Evolutionary conservation across 2,329 filamentous ascomycete genomes (phyloP).

Genomic region (Aspergillus spinulosporus): DNA sequence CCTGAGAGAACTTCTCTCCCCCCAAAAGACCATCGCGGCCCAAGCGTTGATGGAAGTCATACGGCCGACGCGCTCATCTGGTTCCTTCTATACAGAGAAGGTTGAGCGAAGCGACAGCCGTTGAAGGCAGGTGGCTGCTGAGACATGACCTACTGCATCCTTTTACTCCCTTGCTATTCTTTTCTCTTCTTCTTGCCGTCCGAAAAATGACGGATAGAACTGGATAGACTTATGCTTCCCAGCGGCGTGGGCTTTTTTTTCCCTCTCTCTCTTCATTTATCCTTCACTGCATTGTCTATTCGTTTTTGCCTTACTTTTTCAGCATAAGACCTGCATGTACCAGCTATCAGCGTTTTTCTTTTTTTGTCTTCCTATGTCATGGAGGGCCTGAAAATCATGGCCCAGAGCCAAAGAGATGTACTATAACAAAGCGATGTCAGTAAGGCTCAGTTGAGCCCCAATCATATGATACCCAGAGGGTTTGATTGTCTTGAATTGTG

Average conservation of each 20-base stretch:
- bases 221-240: constrained; percentile 14
- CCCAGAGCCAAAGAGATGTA: constrained; percentile 11
- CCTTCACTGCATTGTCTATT: neutral
- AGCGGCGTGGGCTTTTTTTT: neutral
- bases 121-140: constrained; percentile 16
- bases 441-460: constrained; percentile 2
- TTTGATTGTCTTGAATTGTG: neutral
- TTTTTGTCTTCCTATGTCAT: constrained; percentile 3
- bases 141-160: constrained; percentile 12
- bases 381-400: constrained; percentile 5
- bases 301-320: neutral
- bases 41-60: neutral
- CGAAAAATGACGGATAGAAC: constrained; percentile 14
- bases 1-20: neutral
- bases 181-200: constrained; percentile 10
- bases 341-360: constrained; percentile 10
- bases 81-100: constrained; percentile 4
- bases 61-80: neutral
- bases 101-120: constrained; percentile 8
- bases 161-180: constrained; percentile 3
- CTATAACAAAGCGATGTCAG: constrained; percentile 11
- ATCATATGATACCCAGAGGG: constrained; percentile 9
- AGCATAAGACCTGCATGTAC: constrained; percentile 6
- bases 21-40: neutral
- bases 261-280: neutral